phyloP scores from a whole-genome alignment of 495 filamentous ascomycete genomes.

The Immersiella caudata region DNA sequence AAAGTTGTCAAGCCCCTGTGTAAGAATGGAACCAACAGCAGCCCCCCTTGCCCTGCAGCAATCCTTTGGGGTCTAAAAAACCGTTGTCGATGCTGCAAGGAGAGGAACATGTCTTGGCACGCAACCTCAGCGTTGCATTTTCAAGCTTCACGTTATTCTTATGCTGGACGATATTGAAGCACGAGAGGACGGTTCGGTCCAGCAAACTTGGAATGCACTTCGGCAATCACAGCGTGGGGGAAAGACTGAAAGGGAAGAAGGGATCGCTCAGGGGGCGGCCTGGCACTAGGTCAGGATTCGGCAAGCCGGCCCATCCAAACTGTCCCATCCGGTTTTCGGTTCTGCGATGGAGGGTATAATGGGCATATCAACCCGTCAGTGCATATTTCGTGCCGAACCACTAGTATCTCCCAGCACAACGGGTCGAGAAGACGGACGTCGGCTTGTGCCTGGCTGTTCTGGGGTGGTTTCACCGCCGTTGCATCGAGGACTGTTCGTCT shows the following conservation, averaged over 20 bases:
- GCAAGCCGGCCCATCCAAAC: conserved; percentile 1
- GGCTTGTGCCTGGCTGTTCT: background rate
- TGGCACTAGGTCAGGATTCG: background rate
- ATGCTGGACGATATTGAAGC: background rate
- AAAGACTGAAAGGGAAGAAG: background rate
- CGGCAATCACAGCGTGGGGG: background rate
- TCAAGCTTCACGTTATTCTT: background rate
- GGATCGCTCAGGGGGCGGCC: background rate
- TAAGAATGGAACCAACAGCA: background rate
- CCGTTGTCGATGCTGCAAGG: conserved; percentile 19
- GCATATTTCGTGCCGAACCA: background rate
- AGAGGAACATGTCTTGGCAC: conserved; percentile 10
- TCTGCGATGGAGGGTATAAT: conserved; percentile 8
- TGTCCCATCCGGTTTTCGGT: background rate
- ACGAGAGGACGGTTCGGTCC: background rate
- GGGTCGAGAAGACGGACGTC: background rate
- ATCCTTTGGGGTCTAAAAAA: conserved; percentile 14
- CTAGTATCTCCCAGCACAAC: conserved; percentile 2
- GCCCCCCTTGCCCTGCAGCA: conserved; percentile 3
- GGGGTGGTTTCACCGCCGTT: conserved; percentile 13
- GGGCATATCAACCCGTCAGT: background rate
- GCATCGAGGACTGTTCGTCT: background rate
- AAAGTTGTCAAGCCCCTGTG: background rate
- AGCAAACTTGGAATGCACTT: background rate
- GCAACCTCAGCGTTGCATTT: background rate